Percentiles rank a stretch among this genome's conserved stretches.
Evolutionary conservation across 768 basidiomycete species (phyloP).

Genomic region (Pleurotus ostreatus): DNA sequence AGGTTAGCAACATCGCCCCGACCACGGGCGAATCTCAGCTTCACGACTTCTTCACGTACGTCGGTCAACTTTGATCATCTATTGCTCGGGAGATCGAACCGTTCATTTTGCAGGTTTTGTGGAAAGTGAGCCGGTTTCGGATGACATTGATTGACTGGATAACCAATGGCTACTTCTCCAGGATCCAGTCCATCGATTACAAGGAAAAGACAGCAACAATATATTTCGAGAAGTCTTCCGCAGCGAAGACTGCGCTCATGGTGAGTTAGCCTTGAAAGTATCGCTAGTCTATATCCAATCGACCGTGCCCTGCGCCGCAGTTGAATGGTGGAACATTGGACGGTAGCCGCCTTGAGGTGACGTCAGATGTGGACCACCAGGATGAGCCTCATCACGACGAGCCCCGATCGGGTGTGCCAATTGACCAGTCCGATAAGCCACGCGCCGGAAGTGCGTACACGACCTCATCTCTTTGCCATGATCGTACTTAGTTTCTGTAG

Average conservation of each 20-base stretch:
- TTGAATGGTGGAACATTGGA: conserved; percentile 77
- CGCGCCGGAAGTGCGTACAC: conserved; percentile 66
- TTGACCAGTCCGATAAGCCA: conserved; percentile 91
- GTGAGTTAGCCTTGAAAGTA: conserved; percentile 25
- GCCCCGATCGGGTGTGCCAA: conserved; percentile 32
- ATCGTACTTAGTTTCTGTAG: conserved; percentile 27
- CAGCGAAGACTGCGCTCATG: conserved; percentile 86
- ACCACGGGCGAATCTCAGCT: conserved; percentile 65
- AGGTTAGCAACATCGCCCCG: conserved; percentile 73
- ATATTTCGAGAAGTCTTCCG: conserved; percentile 77
- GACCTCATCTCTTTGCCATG: neutral
- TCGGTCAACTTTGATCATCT: conserved; percentile 7
- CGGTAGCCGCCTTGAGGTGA: conserved; percentile 63
- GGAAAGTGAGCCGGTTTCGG: conserved; percentile 56
- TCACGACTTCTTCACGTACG: conserved; percentile 79
- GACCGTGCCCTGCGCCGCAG: conserved; percentile 24
- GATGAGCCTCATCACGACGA: conserved; percentile 30
- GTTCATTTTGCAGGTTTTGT: conserved; percentile 60
- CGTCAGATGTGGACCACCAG: conserved; percentile 58
- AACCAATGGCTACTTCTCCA: conserved; percentile 20
- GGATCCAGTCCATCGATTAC: conserved; percentile 64
- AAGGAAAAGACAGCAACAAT: conserved; percentile 56
- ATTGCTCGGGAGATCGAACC: neutral
- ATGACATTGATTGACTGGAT: neutral
- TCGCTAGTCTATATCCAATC: neutral